phyloP scores from a whole-genome alignment of 495 filamentous ascomycete genomes.

The Penicillium chermesinum region DNA sequence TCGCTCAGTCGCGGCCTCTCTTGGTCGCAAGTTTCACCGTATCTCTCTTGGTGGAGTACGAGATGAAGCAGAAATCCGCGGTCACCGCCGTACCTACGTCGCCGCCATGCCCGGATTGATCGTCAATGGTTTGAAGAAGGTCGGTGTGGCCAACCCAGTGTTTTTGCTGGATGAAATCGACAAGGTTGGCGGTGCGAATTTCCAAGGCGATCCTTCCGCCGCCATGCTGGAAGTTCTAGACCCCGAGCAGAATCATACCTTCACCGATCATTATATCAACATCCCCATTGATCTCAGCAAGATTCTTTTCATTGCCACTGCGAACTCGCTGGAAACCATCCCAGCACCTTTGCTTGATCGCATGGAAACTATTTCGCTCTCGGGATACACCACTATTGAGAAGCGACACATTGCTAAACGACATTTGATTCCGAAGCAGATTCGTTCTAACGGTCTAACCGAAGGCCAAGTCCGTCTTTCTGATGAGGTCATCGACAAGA shows the following conservation, averaged over 20 bases:
- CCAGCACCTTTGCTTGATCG: constrained; percentile 90
- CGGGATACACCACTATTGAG: constrained; percentile 97
- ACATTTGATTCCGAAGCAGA: constrained; percentile 92
- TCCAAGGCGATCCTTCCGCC: constrained; percentile 95
- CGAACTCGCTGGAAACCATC: constrained; percentile 93
- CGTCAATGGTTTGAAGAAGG: constrained; percentile 92
- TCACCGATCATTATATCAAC: constrained; percentile 94
- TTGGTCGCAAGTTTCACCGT: constrained; percentile 93
- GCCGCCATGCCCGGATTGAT: constrained; percentile 97
- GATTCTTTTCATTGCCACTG: constrained; percentile 97
- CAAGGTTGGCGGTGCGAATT: constrained; percentile 88
- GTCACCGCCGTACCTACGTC: constrained; percentile 94
- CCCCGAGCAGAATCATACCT: constrained; percentile 93
- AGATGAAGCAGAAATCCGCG: constrained; percentile 95
- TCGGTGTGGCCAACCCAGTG: constrained; percentile 92
- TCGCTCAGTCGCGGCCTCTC: constrained; percentile 84
- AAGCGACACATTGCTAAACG: constrained; percentile 92
- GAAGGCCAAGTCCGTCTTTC: constrained; percentile 67
- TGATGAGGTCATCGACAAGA: constrained; percentile 84
- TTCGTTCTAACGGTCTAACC: constrained; percentile 71
- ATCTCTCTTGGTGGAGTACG: constrained; percentile 95
- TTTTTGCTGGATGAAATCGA: constrained; percentile 98
- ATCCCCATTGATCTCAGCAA: constrained; percentile 95
- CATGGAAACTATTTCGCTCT: constrained; percentile 90
- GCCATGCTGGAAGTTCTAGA: constrained; percentile 98